Evolutionary conservation across 2,329 filamentous ascomycete species (phyloP), one percentile per base, ranked within the genome.

Genomic region (Truncatella angustata): DNA sequence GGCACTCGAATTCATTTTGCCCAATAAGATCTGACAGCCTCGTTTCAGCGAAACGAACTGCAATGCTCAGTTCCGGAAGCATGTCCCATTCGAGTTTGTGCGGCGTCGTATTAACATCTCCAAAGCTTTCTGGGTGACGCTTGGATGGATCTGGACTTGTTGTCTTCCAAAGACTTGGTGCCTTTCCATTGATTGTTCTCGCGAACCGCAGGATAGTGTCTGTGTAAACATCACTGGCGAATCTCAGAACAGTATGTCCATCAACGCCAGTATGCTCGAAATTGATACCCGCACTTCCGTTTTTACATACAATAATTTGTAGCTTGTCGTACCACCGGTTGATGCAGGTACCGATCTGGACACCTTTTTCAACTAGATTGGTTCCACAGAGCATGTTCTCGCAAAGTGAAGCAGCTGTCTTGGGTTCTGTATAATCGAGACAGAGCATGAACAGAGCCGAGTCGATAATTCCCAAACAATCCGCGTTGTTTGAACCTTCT

Each of bases 321-420:
- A 99, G 79, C 75, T 99, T 99, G 73, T 99, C 94, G 66, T 99
- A 99, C 94, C 94, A 99, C 56, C 94, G 81, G 70, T 99, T 99
- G 12, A 93, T 97, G 73, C 94, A 99, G 2, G 94, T 97, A 26
- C 94, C 94, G 40, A 97, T 91, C 71, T 99, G 94, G 2, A 99
- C 90, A 4, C 94, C 94, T 66, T 88, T 89, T 63, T 96, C 89
- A 11, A 97, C 87, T 64, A 94, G 86, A 61, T 88, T 96, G 0
- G 91, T 96, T 40, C 94, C 94, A 64, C 94, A 97, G 11, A 99
- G 87, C 93, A 99, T 97, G 70, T 97, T 99, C 66, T 91, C 91
- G 70, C 92, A 97, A n/a, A 97, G 81, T 28, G 91, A 88, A 0
- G 91, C 86, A 1, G 86, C 88, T 43, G 83, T 91, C 1, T 80